These are phyloP conservation scores for Sporothrix schenckii DNA, from an alignment of 2,329 filamentous ascomycete species.

Conservation along the genomic window DNA sequence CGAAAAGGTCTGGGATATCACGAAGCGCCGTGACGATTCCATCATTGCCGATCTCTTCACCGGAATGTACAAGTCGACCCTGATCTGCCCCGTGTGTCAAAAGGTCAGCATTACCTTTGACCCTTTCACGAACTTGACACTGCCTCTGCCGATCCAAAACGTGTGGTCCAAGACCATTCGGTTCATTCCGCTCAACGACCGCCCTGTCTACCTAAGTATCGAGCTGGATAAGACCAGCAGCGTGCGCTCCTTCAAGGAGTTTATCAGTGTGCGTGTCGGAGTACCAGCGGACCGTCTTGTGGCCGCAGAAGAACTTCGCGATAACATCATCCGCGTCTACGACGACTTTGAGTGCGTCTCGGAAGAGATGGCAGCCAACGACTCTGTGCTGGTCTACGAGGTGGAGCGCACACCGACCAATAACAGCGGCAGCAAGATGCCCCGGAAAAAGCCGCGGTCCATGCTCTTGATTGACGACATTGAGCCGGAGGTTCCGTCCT, in stretches of 20 bases:
- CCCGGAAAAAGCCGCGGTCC: constrained; percentile 53
- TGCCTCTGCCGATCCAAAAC: constrained; percentile 86
- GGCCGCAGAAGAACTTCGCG: constrained; percentile 78
- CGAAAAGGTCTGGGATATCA: constrained; percentile 86
- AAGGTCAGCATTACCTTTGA: constrained; percentile 99
- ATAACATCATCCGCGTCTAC: constrained; percentile 85
- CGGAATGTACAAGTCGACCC: constrained; percentile 96
- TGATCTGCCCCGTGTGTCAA: constrained; percentile 85
- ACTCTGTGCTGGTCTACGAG: constrained; percentile 72
- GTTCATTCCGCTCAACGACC: constrained; percentile 75
- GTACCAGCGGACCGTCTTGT: constrained; percentile 70
- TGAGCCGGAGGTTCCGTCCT: constrained; percentile 53
- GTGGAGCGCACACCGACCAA: constrained; percentile 80
- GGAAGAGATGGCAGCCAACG: constrained; percentile 70
- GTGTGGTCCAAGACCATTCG: constrained; percentile 75
- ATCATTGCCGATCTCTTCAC: constrained; percentile 95
- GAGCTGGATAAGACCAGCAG: constrained; percentile 78
- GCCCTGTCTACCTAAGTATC: constrained; percentile 71
- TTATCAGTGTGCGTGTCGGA: constrained; percentile 67
- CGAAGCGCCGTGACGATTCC: constrained; percentile 89
- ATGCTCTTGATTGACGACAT: constrained; percentile 55
- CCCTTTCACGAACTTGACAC: constrained; percentile 90
- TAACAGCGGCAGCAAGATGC: constrained; percentile 59
- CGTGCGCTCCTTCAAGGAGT: constrained; percentile 69
- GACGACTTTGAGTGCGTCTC: constrained; percentile 68